Evolutionary conservation across 225 moss, liverwort and hornwort genomes (phyloP).

Genomic region (Rhytidiadelphus loreus): DNA sequence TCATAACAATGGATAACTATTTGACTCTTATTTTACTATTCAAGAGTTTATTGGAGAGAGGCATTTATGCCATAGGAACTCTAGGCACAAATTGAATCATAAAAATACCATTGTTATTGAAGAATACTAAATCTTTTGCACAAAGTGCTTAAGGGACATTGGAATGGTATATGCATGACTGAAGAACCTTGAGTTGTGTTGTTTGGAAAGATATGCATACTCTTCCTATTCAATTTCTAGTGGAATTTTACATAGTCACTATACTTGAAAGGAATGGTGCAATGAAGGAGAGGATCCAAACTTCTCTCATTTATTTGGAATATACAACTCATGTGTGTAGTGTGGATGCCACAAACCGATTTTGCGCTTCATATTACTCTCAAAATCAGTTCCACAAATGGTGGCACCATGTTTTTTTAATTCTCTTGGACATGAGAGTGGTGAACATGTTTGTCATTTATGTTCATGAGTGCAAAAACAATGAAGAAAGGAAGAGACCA

Average conservation of each 20-base stretch:
- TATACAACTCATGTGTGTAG: background rate
- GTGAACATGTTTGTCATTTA: background rate
- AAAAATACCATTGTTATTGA: background rate
- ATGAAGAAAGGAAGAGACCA: too few relatives aligned
- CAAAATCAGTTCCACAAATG: background rate
- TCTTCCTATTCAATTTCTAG: too few relatives aligned
- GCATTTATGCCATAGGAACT: background rate
- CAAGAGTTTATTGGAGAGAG: background rate
- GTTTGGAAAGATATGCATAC: too few relatives aligned
- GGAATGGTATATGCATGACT: too few relatives aligned
- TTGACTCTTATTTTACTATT: background rate
- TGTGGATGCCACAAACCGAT: background rate
- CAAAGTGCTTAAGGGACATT: too few relatives aligned
- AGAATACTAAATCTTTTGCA: too few relatives aligned
- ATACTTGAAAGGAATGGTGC: background rate
- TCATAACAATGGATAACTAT: too few relatives aligned
- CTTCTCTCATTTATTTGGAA: background rate
- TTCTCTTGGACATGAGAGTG: background rate
- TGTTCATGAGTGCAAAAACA: background rate
- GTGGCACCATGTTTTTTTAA: background rate
- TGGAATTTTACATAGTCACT: too few relatives aligned
- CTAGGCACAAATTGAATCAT: accelerated
- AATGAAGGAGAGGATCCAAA: background rate
- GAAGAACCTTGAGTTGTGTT: too few relatives aligned
- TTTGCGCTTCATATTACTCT: background rate